Conservation (phyloP, 331 rosid genomes). For the Phaseolus coccineus region DNA sequence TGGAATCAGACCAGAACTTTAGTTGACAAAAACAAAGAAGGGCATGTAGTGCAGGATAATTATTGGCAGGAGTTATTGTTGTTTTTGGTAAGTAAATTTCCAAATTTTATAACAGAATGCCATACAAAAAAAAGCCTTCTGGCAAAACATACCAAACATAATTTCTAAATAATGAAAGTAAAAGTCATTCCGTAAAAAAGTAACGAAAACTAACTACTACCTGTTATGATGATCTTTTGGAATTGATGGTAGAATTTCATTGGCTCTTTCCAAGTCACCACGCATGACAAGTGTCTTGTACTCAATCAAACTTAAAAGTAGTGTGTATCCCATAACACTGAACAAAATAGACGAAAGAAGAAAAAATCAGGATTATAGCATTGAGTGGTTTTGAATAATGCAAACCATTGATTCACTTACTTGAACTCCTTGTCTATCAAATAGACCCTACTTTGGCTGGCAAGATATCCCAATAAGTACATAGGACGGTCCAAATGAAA, state of each 20-base stretch:
- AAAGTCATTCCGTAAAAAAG: constrained; percentile 8
- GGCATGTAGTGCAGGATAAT: constrained; percentile 18
- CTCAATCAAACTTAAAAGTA: constrained; percentile 96
- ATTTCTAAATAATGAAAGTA: constrained; percentile 27
- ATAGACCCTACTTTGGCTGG: constrained; percentile 91
- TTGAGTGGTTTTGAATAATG: constrained; percentile 32
- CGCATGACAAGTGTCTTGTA: constrained; percentile 99
- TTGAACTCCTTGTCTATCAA: constrained; percentile 98
- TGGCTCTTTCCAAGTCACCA: constrained; percentile 95
- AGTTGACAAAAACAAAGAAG: constrained; percentile 3
- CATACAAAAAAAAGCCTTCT: constrained; percentile 22
- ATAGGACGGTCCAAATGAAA: constrained; percentile 99
- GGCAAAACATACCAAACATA: constrained; percentile 30
- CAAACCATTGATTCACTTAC: constrained; percentile 61
- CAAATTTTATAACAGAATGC: constrained; percentile 22
- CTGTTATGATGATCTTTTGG: constrained; percentile 98
- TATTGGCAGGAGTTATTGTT: neutral
- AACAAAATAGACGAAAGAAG: constrained; percentile 30
- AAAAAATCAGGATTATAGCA: constrained; percentile 35
- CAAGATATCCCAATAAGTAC: constrained; percentile 99
- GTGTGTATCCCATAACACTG: constrained; percentile 92
- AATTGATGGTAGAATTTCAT: constrained; percentile 85
- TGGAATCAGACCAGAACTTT: constrained; percentile 9
- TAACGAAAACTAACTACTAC: constrained; percentile 49
- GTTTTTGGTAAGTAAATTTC: constrained; percentile 21